phyloP scores from a whole-genome alignment of 2,329 filamentous ascomycete species.

The Fusarium nelsonii region DNA sequence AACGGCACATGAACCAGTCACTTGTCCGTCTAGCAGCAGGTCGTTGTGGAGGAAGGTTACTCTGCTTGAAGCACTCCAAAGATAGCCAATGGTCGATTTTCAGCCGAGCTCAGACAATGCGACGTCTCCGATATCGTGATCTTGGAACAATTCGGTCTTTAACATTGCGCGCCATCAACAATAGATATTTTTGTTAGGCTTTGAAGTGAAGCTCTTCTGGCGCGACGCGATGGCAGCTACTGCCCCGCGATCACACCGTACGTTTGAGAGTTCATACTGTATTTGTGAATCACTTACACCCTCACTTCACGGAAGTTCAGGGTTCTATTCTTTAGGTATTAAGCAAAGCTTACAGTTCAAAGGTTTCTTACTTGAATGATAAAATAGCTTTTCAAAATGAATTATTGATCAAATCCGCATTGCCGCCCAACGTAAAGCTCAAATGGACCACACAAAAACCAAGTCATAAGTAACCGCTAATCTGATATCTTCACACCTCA shows the following conservation, averaged over 20 bases:
- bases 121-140: slow-evolving; percentile 7
- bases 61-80: background rate
- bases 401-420: slow-evolving; percentile 3
- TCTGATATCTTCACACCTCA: slow-evolving; percentile 15
- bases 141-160: background rate
- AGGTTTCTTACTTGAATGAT: background rate
- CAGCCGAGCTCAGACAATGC: slow-evolving; percentile 15
- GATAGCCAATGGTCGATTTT: background rate
- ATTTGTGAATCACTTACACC: slow-evolving; percentile 3
- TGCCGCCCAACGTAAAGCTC: slow-evolving; percentile 3
- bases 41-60: background rate
- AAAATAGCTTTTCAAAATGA: background rate
- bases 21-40: background rate
- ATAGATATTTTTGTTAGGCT: background rate
- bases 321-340: background rate
- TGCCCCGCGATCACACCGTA: slow-evolving; percentile 44
- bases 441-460: slow-evolving; percentile 19
- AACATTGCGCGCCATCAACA: slow-evolving; percentile 15
- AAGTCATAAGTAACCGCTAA: slow-evolving; percentile 17
- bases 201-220: slow-evolving; percentile 11
- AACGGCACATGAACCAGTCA: slow-evolving; percentile 62
- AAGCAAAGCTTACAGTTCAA: background rate
- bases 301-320: background rate
- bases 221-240: slow-evolving; percentile 39
- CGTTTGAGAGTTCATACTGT: slow-evolving; percentile 24